Conservation (phyloP, 192 early-diverging fungal species). For the Coemansia sp. region DNA sequence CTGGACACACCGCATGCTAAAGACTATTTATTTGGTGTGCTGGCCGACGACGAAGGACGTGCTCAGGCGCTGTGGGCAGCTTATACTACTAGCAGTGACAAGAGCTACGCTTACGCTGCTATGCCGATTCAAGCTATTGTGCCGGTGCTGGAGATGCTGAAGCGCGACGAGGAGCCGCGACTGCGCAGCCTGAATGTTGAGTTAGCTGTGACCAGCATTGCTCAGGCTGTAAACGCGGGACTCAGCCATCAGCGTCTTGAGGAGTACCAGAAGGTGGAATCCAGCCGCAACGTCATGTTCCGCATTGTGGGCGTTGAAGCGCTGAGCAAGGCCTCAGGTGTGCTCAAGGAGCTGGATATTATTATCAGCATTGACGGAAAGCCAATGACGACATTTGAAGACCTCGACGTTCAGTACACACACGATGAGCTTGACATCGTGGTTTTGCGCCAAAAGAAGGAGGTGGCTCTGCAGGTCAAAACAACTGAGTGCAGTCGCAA, state of each 20-base stretch:
- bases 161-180: conserved; percentile 51
- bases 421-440: conserved; percentile 58
- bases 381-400: conserved; percentile 61
- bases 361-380: conserved; percentile 68
- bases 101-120: conserved; percentile 56
- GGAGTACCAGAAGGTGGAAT: conserved; percentile 56
- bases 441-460: conserved; percentile 70
- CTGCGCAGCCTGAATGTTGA: conserved; percentile 65
- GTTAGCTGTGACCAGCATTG: conserved; percentile 61
- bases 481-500: conserved; percentile 61
- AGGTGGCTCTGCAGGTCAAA: conserved; percentile 63
- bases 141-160: conserved; percentile 56
- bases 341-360: conserved; percentile 66
- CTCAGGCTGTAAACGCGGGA: conserved; percentile 62
- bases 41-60: conserved; percentile 37
- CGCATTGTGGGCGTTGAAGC: conserved; percentile 61
- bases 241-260: conserved; percentile 61
- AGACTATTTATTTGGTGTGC: conserved; percentile 33
- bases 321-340: conserved; percentile 54
- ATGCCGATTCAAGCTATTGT: conserved; percentile 55
- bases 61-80: conserved; percentile 42
- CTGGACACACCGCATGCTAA: conserved; percentile 34
- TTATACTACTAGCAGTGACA: conserved; percentile 35
- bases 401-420: conserved; percentile 60
- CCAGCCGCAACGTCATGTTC: conserved; percentile 60